Percentiles rank a stretch among this genome's conserved stretches.
Conservation (phyloP, 2,329 filamentous ascomycete species). For the Penicillium thymicola region DNA sequence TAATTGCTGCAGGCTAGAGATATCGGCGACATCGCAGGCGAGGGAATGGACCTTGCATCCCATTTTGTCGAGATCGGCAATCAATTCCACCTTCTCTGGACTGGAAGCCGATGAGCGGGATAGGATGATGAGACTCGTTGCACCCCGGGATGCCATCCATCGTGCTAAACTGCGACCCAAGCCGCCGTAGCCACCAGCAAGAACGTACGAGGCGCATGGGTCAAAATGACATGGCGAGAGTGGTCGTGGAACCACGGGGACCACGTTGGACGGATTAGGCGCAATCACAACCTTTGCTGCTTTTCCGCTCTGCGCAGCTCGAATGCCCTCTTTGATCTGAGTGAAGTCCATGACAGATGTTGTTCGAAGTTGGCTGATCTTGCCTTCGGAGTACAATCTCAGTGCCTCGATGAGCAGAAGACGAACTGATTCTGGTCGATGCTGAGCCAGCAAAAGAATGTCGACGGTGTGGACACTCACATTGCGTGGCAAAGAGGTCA, state of each 20-base stretch:
- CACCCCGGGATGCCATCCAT: conserved; percentile 23
- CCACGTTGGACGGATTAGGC: neutral
- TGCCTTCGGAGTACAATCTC: conserved; percentile 2
- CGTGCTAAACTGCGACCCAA: conserved; percentile 21
- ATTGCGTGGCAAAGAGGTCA: conserved; percentile 1
- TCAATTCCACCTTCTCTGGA: conserved; percentile 11
- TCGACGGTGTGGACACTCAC: conserved; percentile 14
- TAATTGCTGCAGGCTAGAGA: conserved; percentile 1
- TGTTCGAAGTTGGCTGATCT: conserved; percentile 1
- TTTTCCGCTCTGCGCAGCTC: neutral
- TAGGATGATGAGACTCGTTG: conserved; percentile 19
- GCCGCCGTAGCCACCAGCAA: conserved; percentile 25
- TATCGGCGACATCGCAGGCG: conserved; percentile 18
- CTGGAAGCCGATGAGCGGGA: conserved; percentile 14
- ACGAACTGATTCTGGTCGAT: conserved; percentile 3
- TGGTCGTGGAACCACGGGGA: conserved; percentile 5
- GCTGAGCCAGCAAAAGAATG: conserved; percentile 8
- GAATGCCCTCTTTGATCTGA: conserved; percentile 7
- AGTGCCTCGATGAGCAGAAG: conserved; percentile 5
- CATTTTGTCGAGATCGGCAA: conserved; percentile 4
- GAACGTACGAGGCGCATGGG: conserved; percentile 14
- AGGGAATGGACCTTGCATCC: conserved; percentile 17
- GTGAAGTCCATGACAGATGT: conserved; percentile 9
- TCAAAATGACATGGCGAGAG: conserved; percentile 15
- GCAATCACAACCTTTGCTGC: conserved; percentile 13